Evolutionary conservation across 192 early-diverging fungal genomes (phyloP).

Genomic region (Backusella luteola): DNA sequence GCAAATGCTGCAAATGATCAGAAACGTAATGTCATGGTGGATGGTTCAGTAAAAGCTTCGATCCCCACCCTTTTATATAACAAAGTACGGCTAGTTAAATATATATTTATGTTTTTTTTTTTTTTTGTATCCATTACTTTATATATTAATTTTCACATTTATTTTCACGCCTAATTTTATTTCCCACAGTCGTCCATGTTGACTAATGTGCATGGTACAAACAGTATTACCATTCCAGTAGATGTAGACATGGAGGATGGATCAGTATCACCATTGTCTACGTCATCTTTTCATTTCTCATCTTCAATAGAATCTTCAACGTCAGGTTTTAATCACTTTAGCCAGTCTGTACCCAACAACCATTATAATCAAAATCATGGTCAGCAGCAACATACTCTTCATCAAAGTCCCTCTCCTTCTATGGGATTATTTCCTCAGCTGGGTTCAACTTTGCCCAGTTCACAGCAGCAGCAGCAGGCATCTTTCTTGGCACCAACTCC

Average conservation of each 20-base stretch:
- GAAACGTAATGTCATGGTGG: slow-evolving; percentile 18
- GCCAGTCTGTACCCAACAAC: slow-evolving; percentile 4
- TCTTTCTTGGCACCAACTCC: slow-evolving; percentile 3
- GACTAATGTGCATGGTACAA: slow-evolving; percentile 12
- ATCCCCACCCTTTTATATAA: neutral
- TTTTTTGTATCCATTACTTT: neutral
- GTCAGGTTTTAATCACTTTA: slow-evolving; percentile 9
- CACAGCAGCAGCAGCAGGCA: neutral
- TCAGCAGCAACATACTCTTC: neutral
- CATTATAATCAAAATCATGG: neutral
- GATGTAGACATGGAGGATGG: slow-evolving; percentile 12
- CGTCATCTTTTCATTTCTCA: slow-evolving; percentile 13
- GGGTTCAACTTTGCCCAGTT: slow-evolving; percentile 3
- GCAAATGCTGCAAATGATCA: slow-evolving; percentile 2
- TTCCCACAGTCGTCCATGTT: slow-evolving; percentile 1
- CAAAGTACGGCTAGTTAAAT: neutral
- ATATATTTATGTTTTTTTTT: neutral
- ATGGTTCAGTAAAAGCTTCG: slow-evolving; percentile 20
- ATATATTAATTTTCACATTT: neutral
- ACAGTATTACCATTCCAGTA: slow-evolving; percentile 22
- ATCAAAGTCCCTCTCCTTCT: neutral
- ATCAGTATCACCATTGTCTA: slow-evolving; percentile 4
- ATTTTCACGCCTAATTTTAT: neutral
- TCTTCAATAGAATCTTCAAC: slow-evolving; percentile 11
- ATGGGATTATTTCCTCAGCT: slow-evolving; percentile 7